Base-by-base conservation (phyloP, 495 filamentous ascomycete genomes). In the Tuber brumale region DNA sequence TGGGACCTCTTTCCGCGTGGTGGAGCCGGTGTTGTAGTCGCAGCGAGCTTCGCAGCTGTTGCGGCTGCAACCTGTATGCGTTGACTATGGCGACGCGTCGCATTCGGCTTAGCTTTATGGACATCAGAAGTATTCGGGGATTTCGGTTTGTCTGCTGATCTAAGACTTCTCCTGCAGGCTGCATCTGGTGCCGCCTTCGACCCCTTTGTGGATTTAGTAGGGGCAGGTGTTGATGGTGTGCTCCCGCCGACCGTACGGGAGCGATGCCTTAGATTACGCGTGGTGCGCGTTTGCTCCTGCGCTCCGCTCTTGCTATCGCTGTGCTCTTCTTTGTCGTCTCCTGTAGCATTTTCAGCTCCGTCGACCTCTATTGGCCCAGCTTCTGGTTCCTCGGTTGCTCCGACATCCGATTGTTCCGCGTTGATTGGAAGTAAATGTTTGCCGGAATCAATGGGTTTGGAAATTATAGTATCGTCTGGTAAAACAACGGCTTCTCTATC, bases 61-160 rank as follows among this genome's bases (percentile, higher is more conserved):
- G 77, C 76, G 69, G 78, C 79, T 57, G 80, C 76, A 70, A 76
- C 75, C 69, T 74, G 76, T 43, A 80, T 71, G 48, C 79, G 79
- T 72, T 74, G 76, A 45, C 79, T 80, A 69, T 80, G 79, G 66
- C 79, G 79, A 80, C 79, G 79, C 79, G 79, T 80, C 70, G 73
- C 71, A 70, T 74, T 77, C 39, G 73, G 57, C 7, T 66, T 35
- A 18, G 57, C 14, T 35, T 66, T 35, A 8, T 7, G 12, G 14
- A 35, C 57, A 66, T 66, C 14, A 31, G 27, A 35, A 7, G 57
- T 18, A 31, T 66, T 66, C 31, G 27, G 27, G 57, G 57, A 4
- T 66, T 66, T 66, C 27, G 27, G 57, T 35, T 66, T 66, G 27
- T 66, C 57, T 14, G 57, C 57, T 35, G 27, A 66, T 66, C 57